phyloP scores from a whole-genome alignment of 305 asterid species.

The Fraxinus dipetala region DNA sequence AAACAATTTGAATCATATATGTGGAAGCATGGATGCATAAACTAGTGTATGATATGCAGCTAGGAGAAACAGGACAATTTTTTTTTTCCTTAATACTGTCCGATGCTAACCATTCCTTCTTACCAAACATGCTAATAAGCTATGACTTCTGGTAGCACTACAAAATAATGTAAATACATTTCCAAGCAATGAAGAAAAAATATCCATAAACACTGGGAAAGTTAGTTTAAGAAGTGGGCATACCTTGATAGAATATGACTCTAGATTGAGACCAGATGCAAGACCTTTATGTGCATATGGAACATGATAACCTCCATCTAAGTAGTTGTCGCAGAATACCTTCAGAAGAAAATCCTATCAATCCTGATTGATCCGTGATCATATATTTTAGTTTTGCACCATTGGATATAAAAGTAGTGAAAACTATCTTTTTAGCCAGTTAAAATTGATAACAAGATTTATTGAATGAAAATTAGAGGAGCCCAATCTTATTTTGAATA shows the following conservation, averaged over 20 bases:
- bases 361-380: background rate
- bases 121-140: background rate
- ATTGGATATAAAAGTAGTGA: background rate
- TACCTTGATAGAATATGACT: conserved; percentile 67
- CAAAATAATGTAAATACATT: background rate
- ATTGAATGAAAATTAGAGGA: background rate
- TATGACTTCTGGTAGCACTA: background rate
- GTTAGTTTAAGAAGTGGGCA: conserved; percentile 1
- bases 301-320: conserved; percentile 93
- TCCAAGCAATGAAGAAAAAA: background rate
- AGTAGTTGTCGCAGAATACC: conserved; percentile 94
- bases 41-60: background rate
- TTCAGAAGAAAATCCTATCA: conserved; percentile 26
- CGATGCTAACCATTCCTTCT: background rate
- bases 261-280: conserved; percentile 72
- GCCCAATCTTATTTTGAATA: background rate
- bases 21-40: background rate
- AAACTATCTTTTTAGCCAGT: background rate
- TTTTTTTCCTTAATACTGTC: background rate
- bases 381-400: background rate
- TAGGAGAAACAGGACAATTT: background rate
- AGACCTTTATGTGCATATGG: conserved; percentile 82
- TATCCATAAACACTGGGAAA: background rate
- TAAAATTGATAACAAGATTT: background rate
- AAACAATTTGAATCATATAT: background rate